Conservation (phyloP, 2,329 filamentous ascomycete species). For the Monascus ruber region DNA sequence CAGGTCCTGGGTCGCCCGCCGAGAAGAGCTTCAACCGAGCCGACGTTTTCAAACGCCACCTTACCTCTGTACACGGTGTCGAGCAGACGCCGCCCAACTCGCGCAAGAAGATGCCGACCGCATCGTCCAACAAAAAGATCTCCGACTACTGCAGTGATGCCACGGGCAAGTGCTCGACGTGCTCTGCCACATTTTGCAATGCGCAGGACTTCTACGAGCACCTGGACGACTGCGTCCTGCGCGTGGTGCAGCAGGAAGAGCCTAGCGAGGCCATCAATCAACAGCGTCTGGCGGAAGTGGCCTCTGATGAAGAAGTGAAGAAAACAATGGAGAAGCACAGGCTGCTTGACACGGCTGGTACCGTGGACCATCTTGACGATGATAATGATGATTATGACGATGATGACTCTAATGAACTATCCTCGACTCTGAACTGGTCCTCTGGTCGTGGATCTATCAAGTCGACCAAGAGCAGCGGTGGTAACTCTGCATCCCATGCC, state of each 20-base stretch:
- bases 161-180: conserved; percentile 84
- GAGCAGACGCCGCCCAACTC: conserved; percentile 90
- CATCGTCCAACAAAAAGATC: conserved; percentile 48
- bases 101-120: conserved; percentile 55
- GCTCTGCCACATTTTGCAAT: conserved; percentile 68
- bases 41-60: conserved; percentile 88
- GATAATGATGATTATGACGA: conserved; percentile 50
- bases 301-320: conserved; percentile 46
- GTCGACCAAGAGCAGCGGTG: conserved; percentile 39
- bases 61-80: conserved; percentile 82
- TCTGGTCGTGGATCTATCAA: conserved; percentile 39
- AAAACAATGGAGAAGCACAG: conserved; percentile 49
- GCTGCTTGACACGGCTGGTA: conserved; percentile 38
- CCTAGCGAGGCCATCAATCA: conserved; percentile 48
- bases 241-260: conserved; percentile 50
- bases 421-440: conserved; percentile 23
- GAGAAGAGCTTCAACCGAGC: conserved; percentile 95
- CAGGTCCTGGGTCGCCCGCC: conserved; percentile 72
- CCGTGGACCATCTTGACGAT: conserved; percentile 39
- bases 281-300: conserved; percentile 46
- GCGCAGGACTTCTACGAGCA: conserved; percentile 98
- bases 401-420: conserved; percentile 43
- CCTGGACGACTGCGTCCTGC: conserved; percentile 60
- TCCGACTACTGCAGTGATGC: conserved; percentile 63
- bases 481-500: conserved; percentile 35